Conservation (phyloP, 2,329 filamentous ascomycete species). For the Ascosphaera apis region DNA sequence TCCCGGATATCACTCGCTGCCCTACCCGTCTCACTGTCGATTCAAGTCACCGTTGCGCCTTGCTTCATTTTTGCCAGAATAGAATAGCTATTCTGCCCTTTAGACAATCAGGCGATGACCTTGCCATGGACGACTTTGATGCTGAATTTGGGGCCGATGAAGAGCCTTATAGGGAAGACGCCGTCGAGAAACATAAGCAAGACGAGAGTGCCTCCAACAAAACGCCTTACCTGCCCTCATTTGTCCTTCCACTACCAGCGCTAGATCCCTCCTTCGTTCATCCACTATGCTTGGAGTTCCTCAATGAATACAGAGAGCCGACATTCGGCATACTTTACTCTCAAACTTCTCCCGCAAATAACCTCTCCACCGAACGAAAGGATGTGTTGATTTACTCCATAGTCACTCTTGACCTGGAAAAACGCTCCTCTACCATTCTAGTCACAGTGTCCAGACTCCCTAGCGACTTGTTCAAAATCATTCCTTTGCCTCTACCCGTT, state of each 20-base stretch:
- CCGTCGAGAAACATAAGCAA: conserved; percentile 7
- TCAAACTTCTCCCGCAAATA: conserved; percentile 45
- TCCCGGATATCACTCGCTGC: conserved; percentile 48
- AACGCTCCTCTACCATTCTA: conserved; percentile 79
- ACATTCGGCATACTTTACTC: conserved; percentile 89
- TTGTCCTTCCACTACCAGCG: conserved; percentile 73
- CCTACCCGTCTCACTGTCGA: conserved; percentile 70
- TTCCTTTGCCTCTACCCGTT: conserved; percentile 64
- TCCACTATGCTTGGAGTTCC: conserved; percentile 74
- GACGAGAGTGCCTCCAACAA: conserved; percentile 9
- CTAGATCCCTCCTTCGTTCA: conserved; percentile 73
- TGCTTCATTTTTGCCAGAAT: conserved; percentile 72
- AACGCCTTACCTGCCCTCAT: conserved; percentile 71
- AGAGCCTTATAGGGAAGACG: conserved; percentile 38
- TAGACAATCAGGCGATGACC: conserved; percentile 60
- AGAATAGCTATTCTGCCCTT: conserved; percentile 90
- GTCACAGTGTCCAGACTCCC: conserved; percentile 68
- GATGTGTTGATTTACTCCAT: conserved; percentile 81
- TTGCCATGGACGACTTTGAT: conserved; percentile 82
- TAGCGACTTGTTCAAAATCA: conserved; percentile 61
- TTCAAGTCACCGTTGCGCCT: conserved; percentile 77
- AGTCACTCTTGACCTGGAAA: conserved; percentile 82
- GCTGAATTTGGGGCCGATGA: conserved; percentile 26
- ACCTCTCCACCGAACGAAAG: conserved; percentile 50
- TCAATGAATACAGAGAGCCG: conserved; percentile 92